phyloP scores from a whole-genome alignment of 1,139 yeast species.

The Debaryomyces udenii region DNA sequence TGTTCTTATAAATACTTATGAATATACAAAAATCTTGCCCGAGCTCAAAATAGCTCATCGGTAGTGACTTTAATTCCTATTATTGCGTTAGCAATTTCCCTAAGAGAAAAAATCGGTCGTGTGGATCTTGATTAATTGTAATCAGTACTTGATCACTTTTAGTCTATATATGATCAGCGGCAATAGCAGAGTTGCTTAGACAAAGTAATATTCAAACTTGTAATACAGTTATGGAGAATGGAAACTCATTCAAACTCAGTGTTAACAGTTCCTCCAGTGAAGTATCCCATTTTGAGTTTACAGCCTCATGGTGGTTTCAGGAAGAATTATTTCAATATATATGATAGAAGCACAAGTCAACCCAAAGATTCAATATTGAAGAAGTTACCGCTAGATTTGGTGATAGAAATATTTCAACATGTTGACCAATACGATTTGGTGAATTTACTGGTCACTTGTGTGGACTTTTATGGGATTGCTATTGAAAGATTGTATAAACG shows the following conservation, averaged over 20 bases:
- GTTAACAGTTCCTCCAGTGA: background rate
- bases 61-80: too few relatives aligned
- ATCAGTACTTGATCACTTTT: background rate
- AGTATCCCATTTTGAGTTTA: conserved; percentile 3
- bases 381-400: conserved; percentile 18
- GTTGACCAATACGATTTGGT: conserved; percentile 40
- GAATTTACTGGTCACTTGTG: conserved; percentile 29
- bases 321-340: background rate
- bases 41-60: too few relatives aligned
- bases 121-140: conserved; percentile 4
- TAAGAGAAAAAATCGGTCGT: conserved; percentile 1
- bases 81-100: too few relatives aligned
- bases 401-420: conserved; percentile 18
- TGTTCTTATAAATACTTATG: too few relatives aligned
- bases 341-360: conserved; percentile 8
- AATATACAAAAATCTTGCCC: too few relatives aligned
- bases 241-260: conserved; percentile 4
- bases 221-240: conserved; percentile 5
- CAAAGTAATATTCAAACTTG: too few relatives aligned
- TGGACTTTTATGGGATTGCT: conserved; percentile 27
- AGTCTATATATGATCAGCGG: background rate
- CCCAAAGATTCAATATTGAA: conserved; percentile 12
- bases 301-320: background rate
- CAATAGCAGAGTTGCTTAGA: too few relatives aligned
- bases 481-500: conserved; percentile 31